Evolutionary conservation across 805 yeast species (phyloP).

Genomic region (Pichia ethanolica): DNA sequence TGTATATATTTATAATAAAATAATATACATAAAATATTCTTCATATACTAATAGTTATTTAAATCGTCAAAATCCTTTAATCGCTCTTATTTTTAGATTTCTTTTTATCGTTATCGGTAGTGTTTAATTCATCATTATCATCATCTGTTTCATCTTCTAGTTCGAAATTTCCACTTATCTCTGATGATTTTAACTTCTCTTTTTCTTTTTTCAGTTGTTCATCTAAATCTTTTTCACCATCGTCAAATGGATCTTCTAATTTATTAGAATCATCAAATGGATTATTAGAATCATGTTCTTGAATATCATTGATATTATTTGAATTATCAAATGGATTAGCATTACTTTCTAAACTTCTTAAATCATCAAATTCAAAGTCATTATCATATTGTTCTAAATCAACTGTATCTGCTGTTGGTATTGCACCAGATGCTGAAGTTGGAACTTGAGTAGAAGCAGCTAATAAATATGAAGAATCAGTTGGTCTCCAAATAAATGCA

Average conservation of each 20-base stretch:
- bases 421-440: constrained; percentile 38
- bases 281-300: constrained; percentile 7
- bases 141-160: constrained; percentile 27
- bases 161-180: constrained; percentile 19
- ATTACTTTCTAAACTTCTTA: constrained; percentile 43
- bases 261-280: constrained; percentile 27
- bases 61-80: not conserved
- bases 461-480: constrained; percentile 87
- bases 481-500: constrained; percentile 95
- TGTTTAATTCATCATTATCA: constrained; percentile 1
- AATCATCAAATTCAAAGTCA: constrained; percentile 54
- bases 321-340: constrained; percentile 25
- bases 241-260: constrained; percentile 11
- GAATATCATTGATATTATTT: not conserved
- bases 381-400: constrained; percentile 35
- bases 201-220: constrained; percentile 28
- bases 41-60: not conserved
- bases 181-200: constrained; percentile 10
- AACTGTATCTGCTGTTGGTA: constrained; percentile 18
- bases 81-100: not conserved
- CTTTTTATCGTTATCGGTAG: not conserved
- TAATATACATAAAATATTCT: not conserved
- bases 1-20: no score
- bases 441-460: constrained; percentile 93
- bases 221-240: constrained; percentile 20